Base-by-base conservation (phyloP, 176 grass and related monocot genomes). In the Ampelocalamus luodianensis region DNA sequence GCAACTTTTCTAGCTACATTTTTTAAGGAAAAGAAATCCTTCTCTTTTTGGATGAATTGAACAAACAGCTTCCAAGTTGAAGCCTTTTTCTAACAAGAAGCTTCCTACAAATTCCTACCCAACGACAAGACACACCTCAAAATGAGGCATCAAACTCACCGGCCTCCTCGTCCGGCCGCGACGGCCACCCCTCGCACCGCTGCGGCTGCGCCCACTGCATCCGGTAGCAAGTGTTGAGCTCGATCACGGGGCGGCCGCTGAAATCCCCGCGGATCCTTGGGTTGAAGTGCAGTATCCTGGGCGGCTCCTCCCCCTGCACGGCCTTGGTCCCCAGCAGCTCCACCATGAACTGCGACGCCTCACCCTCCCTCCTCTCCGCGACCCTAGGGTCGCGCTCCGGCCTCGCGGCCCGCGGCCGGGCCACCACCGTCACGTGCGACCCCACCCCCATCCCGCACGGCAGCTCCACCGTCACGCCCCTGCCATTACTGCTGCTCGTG, bases 181-280 rank as follows among this genome's bases (percentile, higher is more conserved):
- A 55, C 6, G 53, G 0, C 53, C 53, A 55, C 18, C 53, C 53
- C 4, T 97, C 82, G 50, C 94, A 97, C 4, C 94, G 85, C 78
- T 89, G 84, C 49, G 91, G 84, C 55, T 80, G 79, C 54, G 87
- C 91, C 94, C 91, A 96, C 76, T 96, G 94, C 94, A 96, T 96
- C 59, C 94, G 82, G 72, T 93, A 93, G 89, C 94, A 93, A 10
- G 91, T 96, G 62, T 96, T 96, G 84, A 89, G 86, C 82, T 96
- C 91, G 53, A 96, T 91, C 23, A 50, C 15, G 14, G 14, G 13
- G 48, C 14, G 48, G 48, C 48, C 48, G 4, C 14, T 50, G 48
- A 50, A 50, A 50, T 50, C 14, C 48, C 48, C 48, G 14, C 4
- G 48, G 48, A 50, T 50, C 48, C 48, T 50, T 15, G 48, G 48